Evolutionary conservation across 202 grass and related monocot species (phyloP), one percentile per base, ranked within the genome.

Genomic region (Brachypodium distachyon): DNA sequence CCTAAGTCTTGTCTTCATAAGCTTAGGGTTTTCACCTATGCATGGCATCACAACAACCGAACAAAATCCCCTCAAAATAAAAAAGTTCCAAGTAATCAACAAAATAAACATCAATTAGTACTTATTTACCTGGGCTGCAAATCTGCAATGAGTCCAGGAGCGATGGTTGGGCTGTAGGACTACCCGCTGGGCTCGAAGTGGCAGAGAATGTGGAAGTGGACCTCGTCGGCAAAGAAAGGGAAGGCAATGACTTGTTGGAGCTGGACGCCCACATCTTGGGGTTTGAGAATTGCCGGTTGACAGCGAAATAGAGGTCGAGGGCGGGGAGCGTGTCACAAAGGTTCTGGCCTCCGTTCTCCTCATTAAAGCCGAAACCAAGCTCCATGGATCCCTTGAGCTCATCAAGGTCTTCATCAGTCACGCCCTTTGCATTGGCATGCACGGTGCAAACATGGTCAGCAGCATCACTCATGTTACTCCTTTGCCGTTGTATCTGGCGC

Each of bases 381-480:
- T 93, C 91, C 52, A 93, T 90, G 36, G 87, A 93, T 19, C 91
- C 91, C 44, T 55, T 82, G 38, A 93, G 59, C 53, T 93, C 87
- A 8, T 93, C 87, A 1, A 90, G 78, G 71, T 93, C 87, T 17
- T 46, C 91, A 3, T 93, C 91, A 13, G 84, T 93, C 1, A 93
- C 61, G 14, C 50, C 26, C 0, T 67, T 44, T 2, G 11, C 0
- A 31, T 8, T 19, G 21, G 28, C 31, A 5, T 4, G 18, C 5
- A 34, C n/a, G n/a, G n/a, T 50, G 37, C 14, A 62, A 1, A 25
- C 17, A 7, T 41, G 32, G 7, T 73, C 50, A 1, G 22, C 9
- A 3, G 64, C 77, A 5, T 67, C 7, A 43, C 18, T 37, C 61
- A 27, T 32, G 63, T 17, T 78, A 34, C 68, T 63, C 69, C 78